Conservation (phyloP, 1,284 basidiomycete species). For the Leccinum huronense region DNA sequence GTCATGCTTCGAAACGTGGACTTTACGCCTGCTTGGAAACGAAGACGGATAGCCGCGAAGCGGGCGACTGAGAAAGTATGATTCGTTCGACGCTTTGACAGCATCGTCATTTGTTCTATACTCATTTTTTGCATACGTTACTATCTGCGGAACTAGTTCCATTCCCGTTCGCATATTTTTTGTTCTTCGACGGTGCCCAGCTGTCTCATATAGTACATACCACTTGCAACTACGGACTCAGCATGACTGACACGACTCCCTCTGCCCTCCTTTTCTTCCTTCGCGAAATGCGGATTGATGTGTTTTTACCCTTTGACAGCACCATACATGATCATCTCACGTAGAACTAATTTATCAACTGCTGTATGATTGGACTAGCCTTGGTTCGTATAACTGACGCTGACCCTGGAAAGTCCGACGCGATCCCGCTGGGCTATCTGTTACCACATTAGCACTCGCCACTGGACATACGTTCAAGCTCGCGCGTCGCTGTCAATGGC, state of each 20-base stretch:
- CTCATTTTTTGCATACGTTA: constrained; percentile 18
- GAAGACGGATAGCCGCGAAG: constrained; percentile 31
- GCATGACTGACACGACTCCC: constrained; percentile 10
- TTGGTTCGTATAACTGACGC: not conserved
- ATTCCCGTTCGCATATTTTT: constrained; percentile 5
- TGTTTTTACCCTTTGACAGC: constrained; percentile 2
- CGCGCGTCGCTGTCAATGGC: not conserved
- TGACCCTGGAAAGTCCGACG: not conserved
- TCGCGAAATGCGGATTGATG: not conserved
- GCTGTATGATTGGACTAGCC: constrained; percentile 7
- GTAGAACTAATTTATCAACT: constrained; percentile 27
- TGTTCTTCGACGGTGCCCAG: constrained; percentile 4
- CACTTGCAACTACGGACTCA: constrained; percentile 1
- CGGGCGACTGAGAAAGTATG: constrained; percentile 27
- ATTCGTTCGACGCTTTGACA: constrained; percentile 21
- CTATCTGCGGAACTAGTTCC: constrained; percentile 20
- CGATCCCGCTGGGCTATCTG: not conserved
- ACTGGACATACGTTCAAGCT: not conserved
- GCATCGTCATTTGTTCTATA: constrained; percentile 9
- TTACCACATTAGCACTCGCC: not conserved
- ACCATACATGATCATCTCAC: constrained; percentile 7
- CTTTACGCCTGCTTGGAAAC: constrained; percentile 35
- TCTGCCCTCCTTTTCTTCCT: not conserved
- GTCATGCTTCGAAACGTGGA: constrained; percentile 34
- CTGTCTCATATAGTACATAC: not conserved